Base-by-base conservation (phyloP, 1,284 basidiomycete genomes). In the Rhodotorula sp. region DNA sequence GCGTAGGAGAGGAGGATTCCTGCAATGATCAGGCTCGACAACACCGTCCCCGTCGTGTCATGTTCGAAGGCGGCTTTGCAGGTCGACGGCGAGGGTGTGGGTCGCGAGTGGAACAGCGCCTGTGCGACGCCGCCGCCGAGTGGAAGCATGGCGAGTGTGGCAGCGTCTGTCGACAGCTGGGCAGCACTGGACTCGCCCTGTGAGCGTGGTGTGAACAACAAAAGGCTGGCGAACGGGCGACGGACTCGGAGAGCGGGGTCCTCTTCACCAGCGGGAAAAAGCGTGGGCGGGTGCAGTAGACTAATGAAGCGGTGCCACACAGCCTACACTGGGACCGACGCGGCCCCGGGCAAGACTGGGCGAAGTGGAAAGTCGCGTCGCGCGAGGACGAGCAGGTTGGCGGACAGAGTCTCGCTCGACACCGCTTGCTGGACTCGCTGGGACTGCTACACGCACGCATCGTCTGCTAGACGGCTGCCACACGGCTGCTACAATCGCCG, bases 11-110 rank as follows among this genome's bases (percentile, higher is more conserved):
- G 28, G 65, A 65, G 13, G 55, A 97, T 84, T 16, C 95, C 95
- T 67, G 85, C 78, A 73, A 90, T 89, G 67, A 98, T 86, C 26
- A 87, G 82, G 22, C 85, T 81, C 2, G 92, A 89, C 37, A 98
- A 86, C n/a, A 86, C 77, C 53, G 89, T 84, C 11, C 88, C 87
- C 76, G 87, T 85, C 80, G 87, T 86, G 80, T 95, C 88, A 81
- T 93, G 90, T 1, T n/a, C 2, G 59, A 62, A 72, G 37, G 63
- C 53, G 48, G 59, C 61, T 8, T 18, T 30, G 68, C 72, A 74
- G 1, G 68, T 66, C 6, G 22, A 1, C 1, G 31, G 64, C 1
- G 67, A 65, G 24, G 58, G 51, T 40, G 69, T 52, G 34, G 70
- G 56, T 8, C 67, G 58, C 20, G 70, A 61, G 55, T 71, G 70